Percentiles rank a stretch among this genome's conserved stretches.
phyloP scores from a whole-genome alignment of 768 basidiomycete species.

The Gymnopilus junonius region DNA sequence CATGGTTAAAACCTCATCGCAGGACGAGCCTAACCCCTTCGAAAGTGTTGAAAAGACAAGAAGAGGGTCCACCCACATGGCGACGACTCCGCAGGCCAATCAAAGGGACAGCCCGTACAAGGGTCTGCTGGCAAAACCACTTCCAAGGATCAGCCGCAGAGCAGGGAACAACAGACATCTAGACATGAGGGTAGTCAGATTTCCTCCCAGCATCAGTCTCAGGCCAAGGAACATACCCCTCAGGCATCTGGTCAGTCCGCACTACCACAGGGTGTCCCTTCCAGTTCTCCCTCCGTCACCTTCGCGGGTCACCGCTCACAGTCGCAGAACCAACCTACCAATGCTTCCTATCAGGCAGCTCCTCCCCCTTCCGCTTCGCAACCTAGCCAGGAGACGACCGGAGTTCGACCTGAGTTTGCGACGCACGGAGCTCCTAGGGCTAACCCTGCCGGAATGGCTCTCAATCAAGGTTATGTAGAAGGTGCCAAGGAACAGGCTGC shows the following conservation, averaged over 20 bases:
- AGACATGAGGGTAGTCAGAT: no score
- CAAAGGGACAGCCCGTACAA: not conserved
- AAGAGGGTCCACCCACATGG: slow-evolving; percentile 3
- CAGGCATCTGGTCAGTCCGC: not conserved
- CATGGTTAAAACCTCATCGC: not conserved
- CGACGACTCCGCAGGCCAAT: not conserved
- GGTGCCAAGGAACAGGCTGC: slow-evolving; percentile 31
- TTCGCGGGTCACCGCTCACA: not conserved
- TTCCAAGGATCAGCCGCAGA: not conserved
- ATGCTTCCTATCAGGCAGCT: not conserved
- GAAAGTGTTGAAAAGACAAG: slow-evolving; percentile 16
- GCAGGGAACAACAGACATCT: not conserved
- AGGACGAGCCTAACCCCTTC: slow-evolving; percentile 32
- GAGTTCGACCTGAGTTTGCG: not conserved
- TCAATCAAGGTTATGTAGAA: slow-evolving; percentile 9
- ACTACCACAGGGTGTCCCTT: not conserved
- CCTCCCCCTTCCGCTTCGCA: not conserved
- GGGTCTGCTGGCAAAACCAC: not conserved
- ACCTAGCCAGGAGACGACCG: slow-evolving; percentile 1
- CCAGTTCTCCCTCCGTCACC: not conserved
- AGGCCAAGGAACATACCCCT: not conserved
- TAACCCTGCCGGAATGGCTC: slow-evolving; percentile 12
- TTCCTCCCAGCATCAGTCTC: no score
- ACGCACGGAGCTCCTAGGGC: slow-evolving; percentile 1
- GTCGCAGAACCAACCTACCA: not conserved